Percentiles rank a stretch among this genome's conserved stretches.
Evolutionary conservation across 2,329 filamentous ascomycete genomes (phyloP).

Genomic region (Scedosporium boydii): DNA sequence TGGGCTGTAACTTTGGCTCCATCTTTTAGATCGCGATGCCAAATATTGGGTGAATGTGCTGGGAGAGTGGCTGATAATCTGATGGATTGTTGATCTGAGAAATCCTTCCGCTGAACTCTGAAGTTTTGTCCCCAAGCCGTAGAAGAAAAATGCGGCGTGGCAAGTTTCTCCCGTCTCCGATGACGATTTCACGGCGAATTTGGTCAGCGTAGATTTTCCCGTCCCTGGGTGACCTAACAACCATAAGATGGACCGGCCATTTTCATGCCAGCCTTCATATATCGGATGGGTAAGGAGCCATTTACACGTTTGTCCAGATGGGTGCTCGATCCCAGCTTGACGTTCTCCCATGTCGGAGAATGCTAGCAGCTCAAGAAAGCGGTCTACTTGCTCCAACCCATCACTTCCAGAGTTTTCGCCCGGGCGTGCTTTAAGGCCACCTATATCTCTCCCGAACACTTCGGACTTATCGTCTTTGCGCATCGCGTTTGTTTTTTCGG

Average conservation of each 20-base stretch:
- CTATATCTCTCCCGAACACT: not conserved
- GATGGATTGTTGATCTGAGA: not conserved
- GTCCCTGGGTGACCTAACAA: not conserved
- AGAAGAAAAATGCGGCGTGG: not conserved
- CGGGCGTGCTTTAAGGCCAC: not conserved
- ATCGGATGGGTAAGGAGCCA: not conserved
- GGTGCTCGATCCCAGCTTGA: not conserved
- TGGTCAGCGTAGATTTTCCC: not conserved
- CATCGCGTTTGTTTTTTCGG: too few relatives aligned
- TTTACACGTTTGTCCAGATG: not conserved
- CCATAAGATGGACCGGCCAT: not conserved
- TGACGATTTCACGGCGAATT: not conserved
- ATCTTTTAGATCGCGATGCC: not conserved
- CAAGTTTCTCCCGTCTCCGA: not conserved
- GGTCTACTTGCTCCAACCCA: not conserved
- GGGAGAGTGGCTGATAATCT: not conserved
- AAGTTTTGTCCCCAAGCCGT: not conserved
- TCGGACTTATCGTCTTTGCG: not conserved
- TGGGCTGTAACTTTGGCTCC: not conserved
- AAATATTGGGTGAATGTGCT: not conserved
- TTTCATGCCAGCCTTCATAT: not conserved
- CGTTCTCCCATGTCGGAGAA: not conserved
- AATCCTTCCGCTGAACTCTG: not conserved
- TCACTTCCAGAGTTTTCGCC: not conserved
- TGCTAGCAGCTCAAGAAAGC: not conserved